Conservation (phyloP, 106 monocot species). For the Phalaenopsis aphrodite region DNA sequence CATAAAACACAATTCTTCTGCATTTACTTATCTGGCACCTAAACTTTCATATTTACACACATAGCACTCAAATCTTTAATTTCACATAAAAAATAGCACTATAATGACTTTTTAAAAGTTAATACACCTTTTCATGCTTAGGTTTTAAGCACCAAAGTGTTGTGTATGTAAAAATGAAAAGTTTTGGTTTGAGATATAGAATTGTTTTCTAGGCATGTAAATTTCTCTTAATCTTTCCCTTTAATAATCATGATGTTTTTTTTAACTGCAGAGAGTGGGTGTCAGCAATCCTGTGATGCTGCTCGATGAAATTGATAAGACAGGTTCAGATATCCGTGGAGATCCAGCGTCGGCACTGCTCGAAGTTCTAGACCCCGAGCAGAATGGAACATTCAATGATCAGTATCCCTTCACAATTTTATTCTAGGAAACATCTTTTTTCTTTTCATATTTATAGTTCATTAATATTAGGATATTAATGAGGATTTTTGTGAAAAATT, state of each 20-base stretch:
- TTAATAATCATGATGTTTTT: neutral
- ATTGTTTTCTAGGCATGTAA: too few relatives aligned
- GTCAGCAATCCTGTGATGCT: slow-evolving; percentile 98
- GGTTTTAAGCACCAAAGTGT: too few relatives aligned
- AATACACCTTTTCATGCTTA: too few relatives aligned
- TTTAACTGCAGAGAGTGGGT: slow-evolving; percentile 64
- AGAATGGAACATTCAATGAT: slow-evolving; percentile 92
- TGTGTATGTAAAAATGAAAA: too few relatives aligned
- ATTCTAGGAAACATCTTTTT: neutral
- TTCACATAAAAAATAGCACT: too few relatives aligned
- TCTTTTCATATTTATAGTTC: neutral
- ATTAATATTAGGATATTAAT: neutral
- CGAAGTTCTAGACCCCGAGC: slow-evolving; percentile 99
- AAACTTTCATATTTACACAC: too few relatives aligned
- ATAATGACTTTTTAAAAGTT: too few relatives aligned
- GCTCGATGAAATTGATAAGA: slow-evolving; percentile 99
- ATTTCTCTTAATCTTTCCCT: neutral
- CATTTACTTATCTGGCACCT: too few relatives aligned
- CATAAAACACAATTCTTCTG: too few relatives aligned
- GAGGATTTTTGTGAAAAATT: too few relatives aligned
- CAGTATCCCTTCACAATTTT: slow-evolving; percentile 58
- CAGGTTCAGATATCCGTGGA: slow-evolving; percentile 96
- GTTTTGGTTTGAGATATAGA: too few relatives aligned
- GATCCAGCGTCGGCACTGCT: slow-evolving; percentile 95
- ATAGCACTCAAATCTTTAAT: too few relatives aligned